Base-by-base conservation (phyloP, 495 filamentous ascomycete genomes). In the Coniosporium apollinis region DNA sequence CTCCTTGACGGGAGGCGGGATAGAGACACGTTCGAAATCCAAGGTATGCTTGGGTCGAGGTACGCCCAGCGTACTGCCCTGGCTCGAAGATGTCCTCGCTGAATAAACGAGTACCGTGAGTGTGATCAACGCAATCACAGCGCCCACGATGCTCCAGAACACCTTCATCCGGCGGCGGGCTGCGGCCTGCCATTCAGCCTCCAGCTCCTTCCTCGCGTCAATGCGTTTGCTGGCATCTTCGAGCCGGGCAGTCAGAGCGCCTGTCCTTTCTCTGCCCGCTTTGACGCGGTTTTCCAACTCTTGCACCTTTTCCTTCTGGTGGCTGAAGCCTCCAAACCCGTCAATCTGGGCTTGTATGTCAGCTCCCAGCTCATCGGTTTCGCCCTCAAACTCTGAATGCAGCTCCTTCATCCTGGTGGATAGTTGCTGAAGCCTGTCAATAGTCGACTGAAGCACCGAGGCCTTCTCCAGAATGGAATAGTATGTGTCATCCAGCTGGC, bases 401-500 rank as follows among this genome's bases (percentile, higher is more conserved):
- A 89, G 59, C 30, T 67, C 54, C 11, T 65, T 58, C 6, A 73
- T 77, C 19, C 70, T 67, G 5, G 59, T 60, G 1, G 76, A 71
- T 3, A 94, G 67, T 33, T 80, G 70, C 41, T 79, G 73, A 14
- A 94, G 67, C 3, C 65, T 70, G 1, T 58, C 42, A 16, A 92
- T 69, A 2, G 76, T 82, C 33, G 65, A 61, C 34, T 76, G 73
- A 21, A 94, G 60, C 0, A 70, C 55, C 28, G 70, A 66, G 20
- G 87, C 62, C 39, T 79, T 87, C 49, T 87, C 78, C 11, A 89
- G 63, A 4, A 94, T 64, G 3, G 77, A 74, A 47, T 86, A 85
- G 58, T 92, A 92, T 0, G 78, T 84, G 45, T 79, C 77, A 48
- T 92, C 82, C n/a, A 94, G 67, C 29, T 70, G 70, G 41, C 70